Evolutionary conservation across 2,329 filamentous ascomycete genomes (phyloP), one percentile per base, ranked within the genome.

Genomic region (Cytospora piceae): DNA sequence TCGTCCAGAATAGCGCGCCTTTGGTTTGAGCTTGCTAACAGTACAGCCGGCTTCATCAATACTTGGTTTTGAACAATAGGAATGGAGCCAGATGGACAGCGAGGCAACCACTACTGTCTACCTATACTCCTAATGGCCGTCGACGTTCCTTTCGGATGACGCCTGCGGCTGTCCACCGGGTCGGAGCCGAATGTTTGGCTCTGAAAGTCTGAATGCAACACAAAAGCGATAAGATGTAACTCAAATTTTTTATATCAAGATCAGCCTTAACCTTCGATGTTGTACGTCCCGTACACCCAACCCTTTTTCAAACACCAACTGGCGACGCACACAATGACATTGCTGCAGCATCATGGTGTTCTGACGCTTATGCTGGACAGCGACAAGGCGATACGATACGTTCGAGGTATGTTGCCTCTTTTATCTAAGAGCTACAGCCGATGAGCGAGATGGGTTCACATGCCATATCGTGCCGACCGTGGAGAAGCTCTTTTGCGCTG

Each of bases 391-490:
- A 24, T 20, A 42, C 17, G 32, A 3, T 14, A 46, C n/a, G 7
- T 20, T 20, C n/a, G n/a, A n/a, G 9, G 9, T 20, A 24, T 24
- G 17, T 24, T 12, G 46, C 46, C n/a, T 49, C 11, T 49, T 22
- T 20, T 24, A 49, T 22, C 9, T 24, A 49, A n/a, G n/a, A n/a
- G 46, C 46, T 49, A 49, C 46, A 49, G 46, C 46, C 9, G n/a
- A 20, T 49, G 8, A 49, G 24, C 46, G 8, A 49, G 46, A 24
- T 9, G n/a, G 46, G n/a, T 49, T 49, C 11, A 49, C 46, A 49
- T 49, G 46, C 46, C 46, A 49, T 49, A n/a, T n/a, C n/a, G n/a
- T n/a, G n/a, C 46, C 46, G 46, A 22, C n/a, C 46, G 46, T 49
- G 46, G 46, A 49, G 46, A 24, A 20, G n/a, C 46, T 49, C 46